These are phyloP conservation scores for Xylaria bambusicola DNA, from an alignment of 495 filamentous ascomycete genomes.

Conservation along the genomic window DNA sequence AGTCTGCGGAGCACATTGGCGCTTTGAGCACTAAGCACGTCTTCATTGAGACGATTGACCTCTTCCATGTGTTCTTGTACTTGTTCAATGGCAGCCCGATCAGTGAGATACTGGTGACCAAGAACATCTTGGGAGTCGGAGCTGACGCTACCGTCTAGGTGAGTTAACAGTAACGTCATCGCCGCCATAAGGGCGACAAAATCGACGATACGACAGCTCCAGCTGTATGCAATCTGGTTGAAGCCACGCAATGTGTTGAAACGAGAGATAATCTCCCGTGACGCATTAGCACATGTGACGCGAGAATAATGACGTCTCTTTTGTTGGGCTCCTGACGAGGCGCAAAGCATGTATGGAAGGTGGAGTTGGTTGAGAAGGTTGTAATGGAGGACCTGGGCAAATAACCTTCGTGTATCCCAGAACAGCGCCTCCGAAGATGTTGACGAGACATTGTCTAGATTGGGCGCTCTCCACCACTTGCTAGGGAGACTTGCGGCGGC, in stretches of 20 bases:
- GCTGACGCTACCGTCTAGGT: conserved; percentile 18
- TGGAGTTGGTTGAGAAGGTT: conserved; percentile 24
- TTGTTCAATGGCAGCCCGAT: conserved; percentile 50
- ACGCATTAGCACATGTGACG: conserved; percentile 28
- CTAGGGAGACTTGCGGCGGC: conserved; percentile 28
- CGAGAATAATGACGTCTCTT: conserved; percentile 21
- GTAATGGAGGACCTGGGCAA: conserved; percentile 20
- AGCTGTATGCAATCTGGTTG: conserved; percentile 22
- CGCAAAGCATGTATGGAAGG: conserved; percentile 26
- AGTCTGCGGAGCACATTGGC: conserved; percentile 36
- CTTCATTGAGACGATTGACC: conserved; percentile 33
- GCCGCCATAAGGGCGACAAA: conserved; percentile 38
- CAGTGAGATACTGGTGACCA: conserved; percentile 42
- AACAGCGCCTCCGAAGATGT: conserved; percentile 11
- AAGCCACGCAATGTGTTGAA: conserved; percentile 29
- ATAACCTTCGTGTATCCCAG: conserved; percentile 20
- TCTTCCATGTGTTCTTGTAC: conserved; percentile 42
- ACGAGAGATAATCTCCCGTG: conserved; percentile 27
- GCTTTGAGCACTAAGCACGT: conserved; percentile 36
- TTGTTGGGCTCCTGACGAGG: no score
- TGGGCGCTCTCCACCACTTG: conserved; percentile 37
- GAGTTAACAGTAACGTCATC: conserved; percentile 37
- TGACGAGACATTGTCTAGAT: conserved; percentile 23
- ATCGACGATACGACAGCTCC: conserved; percentile 34
- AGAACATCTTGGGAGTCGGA: conserved; percentile 22